A percentile compares a stretch with the other conserved stretches of the same genome.
Conservation (phyloP, 2,329 filamentous ascomycete genomes). For the Curvularia verruculosa region DNA sequence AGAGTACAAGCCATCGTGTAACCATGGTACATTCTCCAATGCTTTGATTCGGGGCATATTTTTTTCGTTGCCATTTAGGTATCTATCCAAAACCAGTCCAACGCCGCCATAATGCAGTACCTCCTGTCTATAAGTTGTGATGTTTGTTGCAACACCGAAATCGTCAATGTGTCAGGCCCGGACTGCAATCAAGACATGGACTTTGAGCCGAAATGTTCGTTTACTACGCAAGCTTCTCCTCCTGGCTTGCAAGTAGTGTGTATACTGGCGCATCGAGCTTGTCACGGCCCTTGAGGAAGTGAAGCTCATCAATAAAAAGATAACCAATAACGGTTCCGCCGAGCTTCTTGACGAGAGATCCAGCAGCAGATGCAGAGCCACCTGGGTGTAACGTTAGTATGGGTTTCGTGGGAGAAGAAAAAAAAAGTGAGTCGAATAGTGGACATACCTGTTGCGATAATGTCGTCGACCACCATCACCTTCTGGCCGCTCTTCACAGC, state of each 20-base stretch:
- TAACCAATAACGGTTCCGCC: conserved; percentile 87
- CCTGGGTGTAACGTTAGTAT: conserved; percentile 60
- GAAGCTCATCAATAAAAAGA: conserved; percentile 94
- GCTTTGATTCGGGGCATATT: neutral
- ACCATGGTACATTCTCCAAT: neutral
- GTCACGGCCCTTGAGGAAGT: conserved; percentile 87
- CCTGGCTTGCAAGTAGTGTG: conserved; percentile 76
- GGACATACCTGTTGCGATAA: conserved; percentile 91
- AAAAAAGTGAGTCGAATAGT: too few species aligned
- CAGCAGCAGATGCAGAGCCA: conserved; percentile 87
- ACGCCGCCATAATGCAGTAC: conserved; percentile 32
- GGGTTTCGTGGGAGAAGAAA: neutral
- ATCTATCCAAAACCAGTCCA: conserved; percentile 13
- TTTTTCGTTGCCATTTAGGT: conserved; percentile 1
- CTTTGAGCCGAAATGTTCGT: neutral
- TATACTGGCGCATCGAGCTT: conserved; percentile 85
- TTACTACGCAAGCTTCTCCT: conserved; percentile 40
- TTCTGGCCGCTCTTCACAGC: conserved; percentile 84
- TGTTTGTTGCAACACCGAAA: conserved; percentile 7
- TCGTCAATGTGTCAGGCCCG: neutral
- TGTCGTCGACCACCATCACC: conserved; percentile 94
- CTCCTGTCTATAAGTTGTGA: conserved; percentile 18
- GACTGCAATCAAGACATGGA: neutral
- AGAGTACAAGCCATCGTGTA: neutral
- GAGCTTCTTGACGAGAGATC: conserved; percentile 82